Percentiles rank a stretch among this genome's conserved stretches.
These are phyloP conservation scores for Gloeophyllum trabeum DNA, from an alignment of 768 basidiomycete species.

Conservation along the genomic window DNA sequence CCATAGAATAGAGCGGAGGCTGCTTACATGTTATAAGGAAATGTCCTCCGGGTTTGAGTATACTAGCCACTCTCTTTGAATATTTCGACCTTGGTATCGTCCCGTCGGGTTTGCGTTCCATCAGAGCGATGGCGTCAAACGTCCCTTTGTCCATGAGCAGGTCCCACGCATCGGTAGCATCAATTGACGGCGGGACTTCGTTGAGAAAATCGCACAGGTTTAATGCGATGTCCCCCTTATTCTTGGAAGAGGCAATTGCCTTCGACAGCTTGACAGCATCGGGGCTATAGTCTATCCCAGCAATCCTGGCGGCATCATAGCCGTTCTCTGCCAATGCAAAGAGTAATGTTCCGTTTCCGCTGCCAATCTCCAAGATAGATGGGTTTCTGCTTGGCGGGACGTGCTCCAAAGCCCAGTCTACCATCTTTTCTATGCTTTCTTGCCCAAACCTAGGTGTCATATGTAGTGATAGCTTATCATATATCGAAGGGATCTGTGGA, in stretches of 20 bases:
- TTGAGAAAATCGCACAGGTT: slow-evolving; percentile 53
- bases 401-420: slow-evolving; percentile 53
- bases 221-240: slow-evolving; percentile 36
- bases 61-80: slow-evolving; percentile 37
- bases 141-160: slow-evolving; percentile 82
- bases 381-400: slow-evolving; percentile 35
- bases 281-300: slow-evolving; percentile 70
- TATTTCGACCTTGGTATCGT: slow-evolving; percentile 45
- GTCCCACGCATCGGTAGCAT: slow-evolving; percentile 40
- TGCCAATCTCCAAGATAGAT: slow-evolving; percentile 66
- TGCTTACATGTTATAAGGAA: slow-evolving; percentile 75
- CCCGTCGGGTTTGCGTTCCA: slow-evolving; percentile 43
- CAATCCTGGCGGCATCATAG: slow-evolving; percentile 38
- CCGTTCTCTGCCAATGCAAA: slow-evolving; percentile 61
- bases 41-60: slow-evolving; percentile 55
- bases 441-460: slow-evolving; percentile 84
- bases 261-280: slow-evolving; percentile 57
- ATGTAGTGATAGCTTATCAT: neutral
- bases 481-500: slow-evolving; percentile 8
- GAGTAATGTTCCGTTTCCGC: slow-evolving; percentile 69
- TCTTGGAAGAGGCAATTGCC: slow-evolving; percentile 38
- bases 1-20: neutral
- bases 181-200: slow-evolving; percentile 30
- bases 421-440: slow-evolving; percentile 70
- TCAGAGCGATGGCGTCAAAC: slow-evolving; percentile 75